Percentiles rank a stretch among this genome's conserved stretches.
These are phyloP conservation scores for Sphagnum magellanicum DNA, from an alignment of 228 moss, liverwort and hornwort species.

Conservation along the genomic window DNA sequence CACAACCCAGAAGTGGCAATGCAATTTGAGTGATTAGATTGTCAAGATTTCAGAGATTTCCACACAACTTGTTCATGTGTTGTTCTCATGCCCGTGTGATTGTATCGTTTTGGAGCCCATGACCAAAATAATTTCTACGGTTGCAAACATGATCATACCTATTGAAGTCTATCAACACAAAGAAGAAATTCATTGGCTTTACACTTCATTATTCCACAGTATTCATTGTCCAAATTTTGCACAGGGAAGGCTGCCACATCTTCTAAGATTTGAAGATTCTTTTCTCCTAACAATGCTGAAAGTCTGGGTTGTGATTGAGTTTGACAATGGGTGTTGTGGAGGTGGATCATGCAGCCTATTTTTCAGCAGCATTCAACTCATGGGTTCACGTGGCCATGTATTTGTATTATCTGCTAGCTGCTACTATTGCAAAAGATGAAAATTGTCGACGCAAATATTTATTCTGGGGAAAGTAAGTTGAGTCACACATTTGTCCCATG, in stretches of 20 bases:
- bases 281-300: too few species aligned
- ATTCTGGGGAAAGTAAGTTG: constrained; percentile 91
- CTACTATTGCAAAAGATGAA: constrained; percentile 66
- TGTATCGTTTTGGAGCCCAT: too few species aligned
- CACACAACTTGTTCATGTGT: neutral
- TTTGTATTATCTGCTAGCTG: constrained; percentile 76
- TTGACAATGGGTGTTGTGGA: neutral
- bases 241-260: too few species aligned
- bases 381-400: constrained; percentile 86
- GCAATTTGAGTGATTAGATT: too few species aligned
- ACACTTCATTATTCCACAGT: too few species aligned
- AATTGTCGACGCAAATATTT: constrained; percentile 70
- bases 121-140: too few species aligned
- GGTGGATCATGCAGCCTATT: constrained; percentile 57
- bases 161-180: neutral
- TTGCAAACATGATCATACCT: too few species aligned
- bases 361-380: constrained; percentile 75
- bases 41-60: neutral
- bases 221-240: too few species aligned
- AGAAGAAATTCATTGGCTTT: neutral
- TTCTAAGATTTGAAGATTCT: too few species aligned
- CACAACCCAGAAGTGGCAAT: too few species aligned
- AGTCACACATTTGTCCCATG: neutral
- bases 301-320: too few species aligned
- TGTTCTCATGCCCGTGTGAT: neutral